A percentile compares a stretch with the other conserved stretches of the same genome.
Conservation (phyloP, 768 basidiomycete species). For the Artomyces pyxidatus region DNA sequence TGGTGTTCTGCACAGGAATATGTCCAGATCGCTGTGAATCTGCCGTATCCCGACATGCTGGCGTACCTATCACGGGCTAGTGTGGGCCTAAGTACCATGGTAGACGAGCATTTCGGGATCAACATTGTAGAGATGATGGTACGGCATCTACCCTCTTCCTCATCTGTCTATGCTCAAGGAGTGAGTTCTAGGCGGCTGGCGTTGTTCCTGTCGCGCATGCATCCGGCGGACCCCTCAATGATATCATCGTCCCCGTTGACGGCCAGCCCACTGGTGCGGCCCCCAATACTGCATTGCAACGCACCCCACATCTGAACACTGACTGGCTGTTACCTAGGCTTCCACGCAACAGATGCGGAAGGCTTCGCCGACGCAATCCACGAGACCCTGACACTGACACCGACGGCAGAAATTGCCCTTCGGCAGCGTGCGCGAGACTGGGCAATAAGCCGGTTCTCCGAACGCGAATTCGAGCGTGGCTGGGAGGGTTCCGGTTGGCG, state of each 20-base stretch:
- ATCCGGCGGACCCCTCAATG: conserved; percentile 85
- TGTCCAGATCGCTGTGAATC: conserved; percentile 79
- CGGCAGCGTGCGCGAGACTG: conserved; percentile 59
- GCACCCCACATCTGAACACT: not conserved
- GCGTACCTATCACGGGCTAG: conserved; percentile 65
- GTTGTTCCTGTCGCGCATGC: conserved; percentile 88
- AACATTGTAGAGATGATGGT: conserved; percentile 98
- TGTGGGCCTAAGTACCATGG: conserved; percentile 92
- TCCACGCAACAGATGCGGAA: conserved; percentile 61
- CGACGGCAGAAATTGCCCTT: conserved; percentile 49
- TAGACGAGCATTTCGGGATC: conserved; percentile 98
- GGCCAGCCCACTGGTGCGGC: conserved; percentile 57
- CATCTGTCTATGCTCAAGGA: not conserved
- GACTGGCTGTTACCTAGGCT: conserved; percentile 38
- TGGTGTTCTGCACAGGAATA: conserved; percentile 50
- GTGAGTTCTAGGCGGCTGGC: conserved; percentile 68
- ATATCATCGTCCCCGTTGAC: conserved; percentile 80
- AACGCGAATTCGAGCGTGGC: conserved; percentile 66
- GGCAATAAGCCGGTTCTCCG: conserved; percentile 70
- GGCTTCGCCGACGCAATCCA: conserved; percentile 65
- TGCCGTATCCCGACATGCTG: conserved; percentile 64
- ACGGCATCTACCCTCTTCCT: conserved; percentile 19
- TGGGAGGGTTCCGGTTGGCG: conserved; percentile 66
- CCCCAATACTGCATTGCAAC: not conserved
- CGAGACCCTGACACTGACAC: conserved; percentile 48